phyloP scores from a whole-genome alignment of 1,284 basidiomycete species.

The Psilocybe mexicana region DNA sequence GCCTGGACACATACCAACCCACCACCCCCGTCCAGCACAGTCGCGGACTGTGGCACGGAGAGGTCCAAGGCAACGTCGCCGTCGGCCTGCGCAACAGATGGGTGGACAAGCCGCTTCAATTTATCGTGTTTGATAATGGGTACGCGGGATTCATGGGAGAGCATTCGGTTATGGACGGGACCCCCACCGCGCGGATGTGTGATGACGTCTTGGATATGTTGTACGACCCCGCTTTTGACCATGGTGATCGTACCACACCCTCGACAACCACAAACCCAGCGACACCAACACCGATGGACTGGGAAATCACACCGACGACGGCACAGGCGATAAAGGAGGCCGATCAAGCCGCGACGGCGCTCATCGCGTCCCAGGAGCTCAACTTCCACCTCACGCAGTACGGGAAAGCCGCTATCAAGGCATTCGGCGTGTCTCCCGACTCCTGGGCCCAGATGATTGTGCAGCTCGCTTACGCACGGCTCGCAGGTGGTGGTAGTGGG shows the following conservation, averaged over 20 bases:
- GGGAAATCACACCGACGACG: slow-evolving; percentile 56
- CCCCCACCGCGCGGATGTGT: slow-evolving; percentile 57
- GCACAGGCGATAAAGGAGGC: slow-evolving; percentile 57
- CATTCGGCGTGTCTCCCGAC: slow-evolving; percentile 83
- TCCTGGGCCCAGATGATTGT: slow-evolving; percentile 92
- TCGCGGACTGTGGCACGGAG: slow-evolving; percentile 76
- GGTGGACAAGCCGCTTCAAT: slow-evolving; percentile 85
- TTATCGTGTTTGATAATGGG: slow-evolving; percentile 79
- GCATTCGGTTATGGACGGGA: slow-evolving; percentile 90
- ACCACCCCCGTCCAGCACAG: slow-evolving; percentile 57
- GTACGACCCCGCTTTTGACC: slow-evolving; percentile 56
- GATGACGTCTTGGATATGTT: slow-evolving; percentile 73
- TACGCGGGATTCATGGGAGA: slow-evolving; percentile 87
- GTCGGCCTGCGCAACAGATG: slow-evolving; percentile 69
- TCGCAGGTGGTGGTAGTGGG: slow-evolving; percentile 26
- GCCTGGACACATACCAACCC: slow-evolving; percentile 68
- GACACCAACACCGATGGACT: slow-evolving; percentile 53
- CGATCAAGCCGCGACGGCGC: slow-evolving; percentile 55
- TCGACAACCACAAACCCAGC: slow-evolving; percentile 20
- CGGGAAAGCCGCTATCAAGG: slow-evolving; percentile 88
- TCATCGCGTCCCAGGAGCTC: slow-evolving; percentile 71
- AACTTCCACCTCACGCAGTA: slow-evolving; percentile 71
- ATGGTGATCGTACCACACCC: slow-evolving; percentile 32
- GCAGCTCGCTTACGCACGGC: slow-evolving; percentile 81
- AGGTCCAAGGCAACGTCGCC: slow-evolving; percentile 41